Evolutionary conservation across 805 yeast genomes (phyloP), one percentile per base, ranked within the genome.

Genomic region (Zygosaccharomyces lentus): DNA sequence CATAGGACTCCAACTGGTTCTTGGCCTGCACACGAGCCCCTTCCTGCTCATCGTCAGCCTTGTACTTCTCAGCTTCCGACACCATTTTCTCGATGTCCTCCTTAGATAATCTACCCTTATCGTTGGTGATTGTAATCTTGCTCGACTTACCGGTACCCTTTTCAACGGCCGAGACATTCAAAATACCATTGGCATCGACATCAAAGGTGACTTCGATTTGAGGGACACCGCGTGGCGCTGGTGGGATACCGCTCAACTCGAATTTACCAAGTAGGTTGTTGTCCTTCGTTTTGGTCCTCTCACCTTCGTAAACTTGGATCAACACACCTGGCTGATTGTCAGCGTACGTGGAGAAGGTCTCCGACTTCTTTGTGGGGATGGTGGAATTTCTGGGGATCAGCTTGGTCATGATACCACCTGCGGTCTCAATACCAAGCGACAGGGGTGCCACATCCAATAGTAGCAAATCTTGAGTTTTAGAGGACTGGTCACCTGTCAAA

Each of bases 341-440:
- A 62, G 96, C 91, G 69, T 87, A 87, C 56, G 98, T 90, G 54
- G 96, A 87, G 85, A 90, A 90, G 56, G 86, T 82, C 78, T 89
- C 96, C 34, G 96, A 87, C 78, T 90, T 90, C 82, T 89, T 89
- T 72, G 96, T 87, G 73, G 98, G 98, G 61, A 90, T 88, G 52
- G 96, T 88, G 47, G 96, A 84, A 82, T 89, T 89, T 78, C 96
- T 84, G 73, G 96, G 95, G 64, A 89, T 90, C 75, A 90, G 82
- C 76, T 87, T 87, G 71, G 96, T 90, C 96, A 90, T 89, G 74
- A 89, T 90, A 82, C 97, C 97, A 79, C 98, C 97, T 65, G 96
- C 96, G 59, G 96, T 90, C 78, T 90, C 97, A 73, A 90, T 89
- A 82, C 98, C 98, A 62, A 89, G 72, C 46, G 97, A 90, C 69